phyloP scores from a whole-genome alignment of 2,329 filamentous ascomycete genomes.

The Hypoxylon sp. region DNA sequence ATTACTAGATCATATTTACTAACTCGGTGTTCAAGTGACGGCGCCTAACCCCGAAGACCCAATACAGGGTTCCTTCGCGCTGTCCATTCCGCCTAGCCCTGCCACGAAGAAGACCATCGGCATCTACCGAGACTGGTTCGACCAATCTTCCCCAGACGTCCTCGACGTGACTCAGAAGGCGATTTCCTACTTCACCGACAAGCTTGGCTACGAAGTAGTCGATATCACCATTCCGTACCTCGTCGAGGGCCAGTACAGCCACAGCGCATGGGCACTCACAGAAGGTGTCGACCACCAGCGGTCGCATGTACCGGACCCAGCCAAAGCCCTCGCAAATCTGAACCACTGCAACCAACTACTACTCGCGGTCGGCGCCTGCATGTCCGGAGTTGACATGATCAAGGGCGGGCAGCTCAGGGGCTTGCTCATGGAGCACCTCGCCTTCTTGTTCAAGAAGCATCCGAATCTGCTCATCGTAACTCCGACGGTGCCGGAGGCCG shows the following conservation, averaged over 20 bases:
- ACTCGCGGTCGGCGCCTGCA: constrained; percentile 74
- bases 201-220: constrained; percentile 64
- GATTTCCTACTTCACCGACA: constrained; percentile 65
- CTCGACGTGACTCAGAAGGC: constrained; percentile 72
- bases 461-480: constrained; percentile 84
- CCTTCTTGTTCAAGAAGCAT: constrained; percentile 70
- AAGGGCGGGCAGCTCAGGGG: constrained; percentile 80
- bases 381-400: constrained; percentile 77
- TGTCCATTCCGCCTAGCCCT: constrained; percentile 63
- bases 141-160: constrained; percentile 76
- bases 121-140: constrained; percentile 77
- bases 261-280: constrained; percentile 81
- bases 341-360: constrained; percentile 79
- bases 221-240: constrained; percentile 77
- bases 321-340: constrained; percentile 68
- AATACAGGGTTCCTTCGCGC: constrained; percentile 73
- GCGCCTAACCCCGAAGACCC: constrained; percentile 76
- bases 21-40: constrained; percentile 62
- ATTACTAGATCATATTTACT: constrained; percentile 2
- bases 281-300: constrained; percentile 72
- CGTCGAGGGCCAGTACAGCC: constrained; percentile 81
- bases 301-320: constrained; percentile 60
- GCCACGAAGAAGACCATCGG: constrained; percentile 75
- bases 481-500: constrained; percentile 81
- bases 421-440: constrained; percentile 68